A percentile compares a stretch with the other conserved stretches of the same genome.
phyloP scores from a whole-genome alignment of 768 basidiomycete genomes.

The Leccinum disarticulatum region DNA sequence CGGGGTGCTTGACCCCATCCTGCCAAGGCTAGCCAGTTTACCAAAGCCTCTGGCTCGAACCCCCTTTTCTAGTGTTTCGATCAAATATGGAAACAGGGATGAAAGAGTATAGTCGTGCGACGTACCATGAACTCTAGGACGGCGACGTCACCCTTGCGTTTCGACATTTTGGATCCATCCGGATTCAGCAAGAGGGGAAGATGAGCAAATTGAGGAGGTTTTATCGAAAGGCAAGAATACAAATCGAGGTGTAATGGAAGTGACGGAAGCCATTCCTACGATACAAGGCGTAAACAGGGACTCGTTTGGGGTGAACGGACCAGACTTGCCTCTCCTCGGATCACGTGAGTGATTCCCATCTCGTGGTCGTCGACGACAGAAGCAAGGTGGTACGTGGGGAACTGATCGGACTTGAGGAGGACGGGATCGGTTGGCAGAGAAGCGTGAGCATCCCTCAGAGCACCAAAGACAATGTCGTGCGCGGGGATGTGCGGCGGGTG shows the following conservation, averaged over 20 bases:
- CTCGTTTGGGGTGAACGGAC: not conserved
- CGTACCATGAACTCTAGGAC: conserved; percentile 85
- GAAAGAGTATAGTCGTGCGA: not conserved
- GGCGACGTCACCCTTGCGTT: conserved; percentile 85
- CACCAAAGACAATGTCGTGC: conserved; percentile 75
- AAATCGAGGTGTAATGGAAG: conserved; percentile 88
- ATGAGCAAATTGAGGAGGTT: conserved; percentile 84
- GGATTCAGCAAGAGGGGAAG: conserved; percentile 87
- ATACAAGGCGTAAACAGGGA: not conserved
- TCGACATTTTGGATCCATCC: conserved; percentile 93
- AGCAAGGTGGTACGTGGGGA: conserved; percentile 96
- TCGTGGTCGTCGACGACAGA: conserved; percentile 94
- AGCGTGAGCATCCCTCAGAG: conserved; percentile 68
- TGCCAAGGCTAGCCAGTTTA: conserved; percentile 94
- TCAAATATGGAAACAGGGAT: not conserved
- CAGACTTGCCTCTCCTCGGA: conserved; percentile 80
- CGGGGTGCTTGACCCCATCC: conserved; percentile 77
- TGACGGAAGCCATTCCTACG: conserved; percentile 94
- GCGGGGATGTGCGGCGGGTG: conserved; percentile 51
- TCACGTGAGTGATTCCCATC: conserved; percentile 95
- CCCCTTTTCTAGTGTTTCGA: conserved; percentile 59
- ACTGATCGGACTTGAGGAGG: conserved; percentile 86
- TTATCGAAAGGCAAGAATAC: conserved; percentile 73
- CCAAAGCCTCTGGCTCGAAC: conserved; percentile 85
- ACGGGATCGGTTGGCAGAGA: conserved; percentile 88